Evolutionary conservation across 495 filamentous ascomycete species (phyloP), one percentile per base, ranked within the genome.

Genomic region (Daldinia decipiens): DNA sequence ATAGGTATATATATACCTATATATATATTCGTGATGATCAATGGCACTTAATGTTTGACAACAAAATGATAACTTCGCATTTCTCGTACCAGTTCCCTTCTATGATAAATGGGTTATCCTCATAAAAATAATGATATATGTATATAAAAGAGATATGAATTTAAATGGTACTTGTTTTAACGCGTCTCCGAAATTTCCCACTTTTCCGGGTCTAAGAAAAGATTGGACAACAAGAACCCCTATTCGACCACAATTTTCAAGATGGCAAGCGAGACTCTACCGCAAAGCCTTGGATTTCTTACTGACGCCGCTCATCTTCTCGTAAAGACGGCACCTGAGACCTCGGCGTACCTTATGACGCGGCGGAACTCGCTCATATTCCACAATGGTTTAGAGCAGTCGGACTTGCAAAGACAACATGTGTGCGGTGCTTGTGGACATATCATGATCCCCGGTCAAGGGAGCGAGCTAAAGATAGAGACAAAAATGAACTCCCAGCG

Each of bases 271-370:
- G 68, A 71, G 56, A 66, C 72, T 6, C 51, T 81, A 13, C 65
- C 75, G 3, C 40, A 76, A 12, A 75, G 78, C 11, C 64, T 85
- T 15, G 62, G 72, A 4, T 85, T 80, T 39, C 75, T 87, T 1
- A 83, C 81, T 17, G 81, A 87, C 70, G 83, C 85, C 2, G 84
- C 82, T 1, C 84, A 86, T 79, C 71, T 86, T 26, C 77, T 87
- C 5, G 71, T 79, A 4, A 77, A 73, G 17, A 67, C 79, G 9
- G 77, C 84, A 5, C 84, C 84, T 3, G 80, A 82, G 67, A 82
- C 80, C 0, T 86, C 85, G 27, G 80, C 82, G 34, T 81, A 84
- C 63, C 73, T 87, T 34, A 83, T 87, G 80, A 80, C 76, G 53
- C 77, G 74, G 27, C 76, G 81, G 43, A 79, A 82, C 65, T 62